Evolutionary conservation across 495 filamentous ascomycete species (phyloP), one percentile per base, ranked within the genome.

Genomic region (Lineolata rhizophorae): DNA sequence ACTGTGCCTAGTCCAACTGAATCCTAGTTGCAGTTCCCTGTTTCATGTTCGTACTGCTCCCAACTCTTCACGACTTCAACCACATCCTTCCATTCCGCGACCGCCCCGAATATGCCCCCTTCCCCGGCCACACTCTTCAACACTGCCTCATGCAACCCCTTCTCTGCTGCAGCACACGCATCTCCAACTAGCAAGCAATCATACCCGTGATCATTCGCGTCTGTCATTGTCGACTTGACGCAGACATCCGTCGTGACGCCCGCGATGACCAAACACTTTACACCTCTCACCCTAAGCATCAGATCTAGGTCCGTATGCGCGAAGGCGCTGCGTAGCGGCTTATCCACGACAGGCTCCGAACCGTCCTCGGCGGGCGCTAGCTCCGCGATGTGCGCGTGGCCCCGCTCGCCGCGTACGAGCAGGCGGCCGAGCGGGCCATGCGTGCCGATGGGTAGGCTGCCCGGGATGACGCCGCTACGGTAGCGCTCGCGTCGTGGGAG

Each of bases 231-330:
- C 1, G 65, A 72, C 13, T 63, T 66, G 3, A 80, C 71, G 37
- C 72, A 78, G 16, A 72, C 68, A 45, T 78, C 72, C 1, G 72
- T 76, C 1, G 70, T 77, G 5, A 76, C 72, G 2, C 72, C 72
- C 10, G 57, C 58, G 3, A 79, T 41, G 5, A 82, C 47, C 11
- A 82, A 54, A 44, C 79, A 73, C 18, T 65, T 73, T 29, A 82
- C 51, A 0, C 69, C 73, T 28, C 58, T 62, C 32, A 64, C 60
- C n/a, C 59, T 60, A 18, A 79, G 50, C 20, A 67, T 43, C 4
- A 67, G 53, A 33, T 71, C 62, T 27, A 77, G 64, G 18, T 73
- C 67, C 0, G 72, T 77, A 36, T 75, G 54, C 10, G 61, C 51
- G 40, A 79, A 79, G 1, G 72, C 72, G n/a, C 70, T 62, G 2